Conservation (phyloP, 1,284 basidiomycete genomes). For the Ustilago shanxiensis region DNA sequence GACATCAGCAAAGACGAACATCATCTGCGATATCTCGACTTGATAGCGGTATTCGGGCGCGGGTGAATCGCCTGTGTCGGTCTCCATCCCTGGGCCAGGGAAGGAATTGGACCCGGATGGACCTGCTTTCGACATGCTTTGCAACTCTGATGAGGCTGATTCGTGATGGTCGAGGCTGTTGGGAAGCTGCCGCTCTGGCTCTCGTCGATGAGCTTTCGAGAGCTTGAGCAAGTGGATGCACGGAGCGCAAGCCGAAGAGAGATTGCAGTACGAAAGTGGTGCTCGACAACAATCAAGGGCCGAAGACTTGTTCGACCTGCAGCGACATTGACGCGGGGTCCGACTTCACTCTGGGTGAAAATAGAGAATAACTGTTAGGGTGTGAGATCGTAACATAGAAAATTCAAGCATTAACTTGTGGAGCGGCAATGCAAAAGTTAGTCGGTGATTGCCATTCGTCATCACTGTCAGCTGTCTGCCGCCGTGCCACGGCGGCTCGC, state of each 20-base stretch:
- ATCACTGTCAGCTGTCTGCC: too few relatives aligned
- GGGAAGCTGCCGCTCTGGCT: too few relatives aligned
- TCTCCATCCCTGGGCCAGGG: constrained; percentile 16
- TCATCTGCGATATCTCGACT: constrained; percentile 86
- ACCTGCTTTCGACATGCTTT: constrained; percentile 35
- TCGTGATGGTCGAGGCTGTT: too few relatives aligned
- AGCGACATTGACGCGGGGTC: not conserved
- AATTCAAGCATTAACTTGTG: not conserved
- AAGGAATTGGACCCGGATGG: constrained; percentile 12
- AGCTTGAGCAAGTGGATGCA: not conserved
- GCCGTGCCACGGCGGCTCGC: too few relatives aligned
- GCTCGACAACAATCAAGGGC: not conserved
- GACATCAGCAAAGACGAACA: constrained; percentile 97
- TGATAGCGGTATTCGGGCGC: constrained; percentile 60
- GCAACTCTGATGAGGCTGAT: too few relatives aligned
- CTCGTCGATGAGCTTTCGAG: not conserved
- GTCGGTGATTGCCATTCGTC: not conserved
- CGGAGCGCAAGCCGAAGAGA: not conserved
- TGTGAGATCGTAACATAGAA: not conserved
- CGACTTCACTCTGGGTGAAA: not conserved
- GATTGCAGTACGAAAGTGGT: not conserved
- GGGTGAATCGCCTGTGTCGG: constrained; percentile 19
- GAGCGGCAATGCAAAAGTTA: constrained; percentile 21
- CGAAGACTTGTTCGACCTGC: not conserved
- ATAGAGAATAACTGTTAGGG: not conserved